Evolutionary conservation across 1,284 basidiomycete species (phyloP).

Genomic region (Pseudozyma tsukubaensis): DNA sequence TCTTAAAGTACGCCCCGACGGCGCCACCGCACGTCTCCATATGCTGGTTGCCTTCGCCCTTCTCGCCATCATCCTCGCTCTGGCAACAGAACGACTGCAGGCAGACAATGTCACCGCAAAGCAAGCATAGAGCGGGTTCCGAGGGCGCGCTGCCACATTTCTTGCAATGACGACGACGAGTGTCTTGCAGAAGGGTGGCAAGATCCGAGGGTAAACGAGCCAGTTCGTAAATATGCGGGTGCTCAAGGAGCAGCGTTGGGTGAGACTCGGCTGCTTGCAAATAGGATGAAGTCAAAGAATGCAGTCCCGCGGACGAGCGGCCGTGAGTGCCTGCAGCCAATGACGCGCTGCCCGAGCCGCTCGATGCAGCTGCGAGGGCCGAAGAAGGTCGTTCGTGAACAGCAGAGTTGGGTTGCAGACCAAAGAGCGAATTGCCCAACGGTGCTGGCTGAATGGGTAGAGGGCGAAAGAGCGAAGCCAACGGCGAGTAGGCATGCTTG

Average conservation of each 20-base stretch:
- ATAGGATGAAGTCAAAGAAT: conserved; percentile 39
- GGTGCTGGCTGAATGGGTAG: conserved; percentile 60
- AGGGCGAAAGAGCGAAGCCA: conserved; percentile 66
- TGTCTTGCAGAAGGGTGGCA: conserved; percentile 83
- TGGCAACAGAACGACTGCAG: conserved; percentile 93
- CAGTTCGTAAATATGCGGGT: conserved; percentile 85
- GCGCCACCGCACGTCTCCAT: conserved; percentile 92
- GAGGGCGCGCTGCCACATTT: conserved; percentile 83
- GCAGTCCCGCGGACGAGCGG: conserved; percentile 27
- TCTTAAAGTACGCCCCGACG: conserved; percentile 88
- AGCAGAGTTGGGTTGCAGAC: conserved; percentile 7
- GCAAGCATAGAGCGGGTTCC: conserved; percentile 89
- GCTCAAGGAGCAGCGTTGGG: conserved; percentile 76
- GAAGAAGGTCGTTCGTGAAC: conserved; percentile 36
- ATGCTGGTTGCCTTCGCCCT: conserved; percentile 92
- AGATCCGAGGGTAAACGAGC: conserved; percentile 83
- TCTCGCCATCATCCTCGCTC: conserved; percentile 75
- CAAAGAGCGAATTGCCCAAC: conserved; percentile 29
- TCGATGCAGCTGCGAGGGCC: conserved; percentile 17
- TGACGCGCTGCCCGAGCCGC: conserved; percentile 29
- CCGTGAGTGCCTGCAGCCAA: conserved; percentile 30
- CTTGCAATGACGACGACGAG: conserved; percentile 77
- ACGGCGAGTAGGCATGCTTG: conserved; percentile 65
- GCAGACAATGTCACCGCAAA: conserved; percentile 89
- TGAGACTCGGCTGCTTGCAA: conserved; percentile 49